phyloP scores from a whole-genome alignment of 306 rosid genomes.

The Lupinus albus region DNA sequence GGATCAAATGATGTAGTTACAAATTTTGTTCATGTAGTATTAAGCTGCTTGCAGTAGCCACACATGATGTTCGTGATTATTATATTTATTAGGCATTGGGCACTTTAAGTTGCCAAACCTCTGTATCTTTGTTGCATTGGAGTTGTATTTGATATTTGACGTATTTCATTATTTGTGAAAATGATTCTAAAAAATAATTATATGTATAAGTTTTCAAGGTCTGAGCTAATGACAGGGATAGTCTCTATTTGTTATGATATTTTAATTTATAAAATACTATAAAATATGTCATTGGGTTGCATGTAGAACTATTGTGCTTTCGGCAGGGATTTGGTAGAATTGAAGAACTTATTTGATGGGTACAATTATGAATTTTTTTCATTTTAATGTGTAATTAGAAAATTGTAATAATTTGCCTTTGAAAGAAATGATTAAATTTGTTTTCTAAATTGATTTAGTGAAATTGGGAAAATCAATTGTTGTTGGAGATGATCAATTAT shows the following conservation, averaged over 20 bases:
- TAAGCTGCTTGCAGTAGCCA: slow-evolving; percentile 30
- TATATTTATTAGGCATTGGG: neutral
- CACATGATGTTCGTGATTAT: slow-evolving; percentile 36
- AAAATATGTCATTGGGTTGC: neutral
- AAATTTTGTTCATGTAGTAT: neutral
- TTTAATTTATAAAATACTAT: too few species aligned
- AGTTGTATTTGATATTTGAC: slow-evolving; percentile 1
- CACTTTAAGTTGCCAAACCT: neutral
- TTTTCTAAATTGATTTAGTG: too few species aligned
- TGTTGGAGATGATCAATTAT: too few species aligned
- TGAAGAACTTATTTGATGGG: neutral
- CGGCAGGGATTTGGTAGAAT: neutral
- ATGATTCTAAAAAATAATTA: too few species aligned
- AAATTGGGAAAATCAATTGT: too few species aligned
- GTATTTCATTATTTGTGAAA: neutral
- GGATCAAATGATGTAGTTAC: too few species aligned
- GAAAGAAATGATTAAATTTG: too few species aligned
- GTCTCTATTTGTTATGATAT: neutral
- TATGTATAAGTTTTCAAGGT: neutral
- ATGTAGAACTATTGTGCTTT: neutral
- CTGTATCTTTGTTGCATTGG: neutral
- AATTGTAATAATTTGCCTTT: too few species aligned
- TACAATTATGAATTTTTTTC: too few species aligned
- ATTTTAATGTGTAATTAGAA: too few species aligned
- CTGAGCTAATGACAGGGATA: neutral